A percentile compares a stretch with the other conserved stretches of the same genome.
These are phyloP conservation scores for Elaeis guineensis DNA, from an alignment of 176 grass and related monocot species.

Conservation along the genomic window DNA sequence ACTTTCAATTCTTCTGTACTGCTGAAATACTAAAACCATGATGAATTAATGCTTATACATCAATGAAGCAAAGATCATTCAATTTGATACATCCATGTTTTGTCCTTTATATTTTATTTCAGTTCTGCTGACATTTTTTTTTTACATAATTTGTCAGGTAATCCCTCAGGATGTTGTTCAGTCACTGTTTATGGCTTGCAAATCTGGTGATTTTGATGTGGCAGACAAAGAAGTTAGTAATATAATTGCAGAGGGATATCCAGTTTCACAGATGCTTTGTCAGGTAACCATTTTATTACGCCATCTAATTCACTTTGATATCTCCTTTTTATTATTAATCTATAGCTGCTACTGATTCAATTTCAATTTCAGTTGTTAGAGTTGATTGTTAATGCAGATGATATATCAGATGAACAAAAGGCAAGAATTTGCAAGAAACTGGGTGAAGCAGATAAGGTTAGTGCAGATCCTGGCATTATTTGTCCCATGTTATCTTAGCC, in stretches of 20 bases:
- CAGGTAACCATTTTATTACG: constrained; percentile 36
- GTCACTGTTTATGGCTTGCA: constrained; percentile 66
- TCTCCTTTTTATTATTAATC: too few relatives aligned
- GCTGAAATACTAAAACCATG: too few relatives aligned
- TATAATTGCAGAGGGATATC: constrained; percentile 92
- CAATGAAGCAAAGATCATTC: too few relatives aligned
- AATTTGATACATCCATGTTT: too few relatives aligned
- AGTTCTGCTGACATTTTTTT: not conserved
- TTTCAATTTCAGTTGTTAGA: constrained; percentile 62
- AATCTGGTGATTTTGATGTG: constrained; percentile 84
- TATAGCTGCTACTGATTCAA: constrained; percentile 18
- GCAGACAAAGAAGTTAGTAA: constrained; percentile 87
- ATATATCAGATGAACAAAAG: constrained; percentile 86
- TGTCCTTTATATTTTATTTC: constrained; percentile 9
- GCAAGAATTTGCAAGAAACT: constrained; percentile 94
- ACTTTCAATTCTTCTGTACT: too few relatives aligned
- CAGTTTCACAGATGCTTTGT: constrained; percentile 79
- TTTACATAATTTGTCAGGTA: constrained; percentile 43
- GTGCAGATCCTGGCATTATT: constrained; percentile 9
- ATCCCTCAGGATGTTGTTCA: constrained; percentile 74
- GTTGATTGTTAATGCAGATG: constrained; percentile 49
- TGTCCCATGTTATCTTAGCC: too few relatives aligned
- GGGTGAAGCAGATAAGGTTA: constrained; percentile 93
- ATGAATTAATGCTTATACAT: too few relatives aligned
- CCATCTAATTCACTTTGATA: too few relatives aligned